These are phyloP conservation scores for Veloboletus limbatus DNA, from an alignment of 1,284 basidiomycete species.

Conservation along the genomic window DNA sequence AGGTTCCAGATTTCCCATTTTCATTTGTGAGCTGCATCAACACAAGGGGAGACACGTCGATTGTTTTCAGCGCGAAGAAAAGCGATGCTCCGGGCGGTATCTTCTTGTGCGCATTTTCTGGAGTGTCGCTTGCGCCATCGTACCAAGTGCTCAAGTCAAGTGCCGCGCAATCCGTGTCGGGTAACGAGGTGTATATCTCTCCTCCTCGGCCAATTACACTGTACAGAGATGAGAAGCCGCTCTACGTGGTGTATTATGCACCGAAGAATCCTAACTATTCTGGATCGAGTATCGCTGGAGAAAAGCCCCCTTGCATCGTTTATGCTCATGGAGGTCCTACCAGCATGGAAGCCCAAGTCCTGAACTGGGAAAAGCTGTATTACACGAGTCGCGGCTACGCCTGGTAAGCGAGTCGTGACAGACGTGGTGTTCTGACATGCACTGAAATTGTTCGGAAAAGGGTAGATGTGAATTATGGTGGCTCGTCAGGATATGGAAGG, in stretches of 20 bases:
- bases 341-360: conserved; percentile 20
- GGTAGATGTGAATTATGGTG: conserved; percentile 34
- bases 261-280: conserved; percentile 30
- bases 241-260: conserved; percentile 32
- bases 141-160: conserved; percentile 26
- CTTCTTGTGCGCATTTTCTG: conserved; percentile 22
- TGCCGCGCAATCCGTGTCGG: conserved; percentile 3
- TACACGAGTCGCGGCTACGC: conserved; percentile 36
- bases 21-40: conserved; percentile 43
- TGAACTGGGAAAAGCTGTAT: conserved; percentile 30
- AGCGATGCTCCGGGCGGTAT: conserved; percentile 29
- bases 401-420: conserved; percentile 22
- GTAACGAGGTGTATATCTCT: conserved; percentile 28
- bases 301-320: conserved; percentile 33
- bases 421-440: neutral
- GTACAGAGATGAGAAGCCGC: conserved; percentile 16
- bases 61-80: conserved; percentile 27
- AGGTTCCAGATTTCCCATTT: conserved; percentile 44
- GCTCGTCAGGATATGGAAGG: conserved; percentile 33
- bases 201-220: conserved; percentile 27
- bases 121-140: conserved; percentile 20
- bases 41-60: conserved; percentile 29
- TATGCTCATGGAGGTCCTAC: conserved; percentile 31
- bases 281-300: conserved; percentile 26
- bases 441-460: conserved; percentile 13